phyloP scores from a whole-genome alignment of 352 stramenopile genomes.

The Phytophthora parvispora region DNA sequence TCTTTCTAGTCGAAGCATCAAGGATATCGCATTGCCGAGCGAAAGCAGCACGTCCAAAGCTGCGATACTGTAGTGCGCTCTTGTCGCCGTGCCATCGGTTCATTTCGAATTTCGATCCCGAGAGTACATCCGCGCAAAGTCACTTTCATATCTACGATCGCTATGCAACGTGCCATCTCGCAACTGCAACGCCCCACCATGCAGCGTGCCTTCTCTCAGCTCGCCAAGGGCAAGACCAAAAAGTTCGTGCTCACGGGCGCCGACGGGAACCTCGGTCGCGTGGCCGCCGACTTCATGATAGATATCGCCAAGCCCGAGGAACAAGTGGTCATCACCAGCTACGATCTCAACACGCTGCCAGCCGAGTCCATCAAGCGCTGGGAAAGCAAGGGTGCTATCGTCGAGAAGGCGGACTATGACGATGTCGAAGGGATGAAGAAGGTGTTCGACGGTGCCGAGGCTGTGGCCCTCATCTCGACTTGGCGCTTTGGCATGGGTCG shows the following conservation, averaged over 20 bases:
- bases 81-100: neutral
- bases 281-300: constrained; percentile 9
- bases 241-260: constrained; percentile 23
- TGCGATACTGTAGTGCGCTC: neutral
- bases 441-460: constrained; percentile 21
- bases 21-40: too few species aligned
- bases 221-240: constrained; percentile 11
- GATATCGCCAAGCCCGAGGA: constrained; percentile 20
- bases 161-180: constrained; percentile 14
- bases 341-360: constrained; percentile 7
- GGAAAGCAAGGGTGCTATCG: constrained; percentile 14
- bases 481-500: constrained; percentile 18
- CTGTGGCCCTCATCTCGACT: constrained; percentile 20
- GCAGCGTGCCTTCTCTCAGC: constrained; percentile 15
- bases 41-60: too few species aligned
- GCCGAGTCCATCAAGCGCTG: constrained; percentile 15
- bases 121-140: too few species aligned
- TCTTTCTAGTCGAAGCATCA: constrained; percentile 4
- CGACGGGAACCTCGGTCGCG: constrained; percentile 21
- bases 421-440: constrained; percentile 20
- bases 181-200: constrained; percentile 17
- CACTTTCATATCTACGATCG: too few species aligned
- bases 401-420: constrained; percentile 24
- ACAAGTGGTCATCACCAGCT: constrained; percentile 18
- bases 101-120: constrained; percentile 5